These are phyloP conservation scores for Pistacia vera DNA, from an alignment of 345 rosid genomes.

Conservation along the genomic window DNA sequence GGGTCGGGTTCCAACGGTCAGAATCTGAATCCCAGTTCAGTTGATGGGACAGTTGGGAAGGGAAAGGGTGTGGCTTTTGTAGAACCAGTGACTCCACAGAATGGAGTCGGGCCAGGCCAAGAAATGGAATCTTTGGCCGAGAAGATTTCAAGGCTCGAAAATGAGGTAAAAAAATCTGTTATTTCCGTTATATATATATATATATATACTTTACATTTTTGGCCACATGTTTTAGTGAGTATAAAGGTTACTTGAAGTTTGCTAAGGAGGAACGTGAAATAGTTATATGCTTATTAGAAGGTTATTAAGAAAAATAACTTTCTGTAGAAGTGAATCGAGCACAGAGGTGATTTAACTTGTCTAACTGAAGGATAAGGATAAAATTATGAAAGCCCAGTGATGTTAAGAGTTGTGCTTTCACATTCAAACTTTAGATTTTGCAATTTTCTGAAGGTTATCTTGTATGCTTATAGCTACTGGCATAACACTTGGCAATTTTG, in stretches of 20 bases:
- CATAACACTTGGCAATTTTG: not conserved
- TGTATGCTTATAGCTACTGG: not conserved
- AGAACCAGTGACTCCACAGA: conserved; percentile 53
- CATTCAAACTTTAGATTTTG: not conserved
- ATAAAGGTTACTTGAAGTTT: not conserved
- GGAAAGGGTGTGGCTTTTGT: conserved; percentile 47
- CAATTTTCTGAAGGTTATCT: not conserved
- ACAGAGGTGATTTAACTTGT: not conserved
- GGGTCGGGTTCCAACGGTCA: conserved; percentile 41
- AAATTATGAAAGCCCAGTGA: not conserved
- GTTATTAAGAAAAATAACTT: not conserved
- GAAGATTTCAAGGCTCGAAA: conserved; percentile 67
- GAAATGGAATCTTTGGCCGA: conserved; percentile 43
- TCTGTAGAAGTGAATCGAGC: not conserved
- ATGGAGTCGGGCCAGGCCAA: conserved; percentile 33
- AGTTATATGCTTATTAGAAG: not conserved
- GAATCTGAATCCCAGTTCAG: conserved; percentile 22
- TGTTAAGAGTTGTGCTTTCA: not conserved
- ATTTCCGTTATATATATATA: too few relatives aligned
- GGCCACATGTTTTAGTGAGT: not conserved
- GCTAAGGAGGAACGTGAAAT: too few relatives aligned
- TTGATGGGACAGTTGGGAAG: conserved; percentile 36
- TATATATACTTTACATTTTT: not conserved
- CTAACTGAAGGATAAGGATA: not conserved
- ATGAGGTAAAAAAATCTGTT: conserved; percentile 50